Percentiles rank a stretch among this genome's conserved stretches.
Conservation (phyloP, 2,329 filamentous ascomycete species). For the Thielaviopsis musarum region DNA sequence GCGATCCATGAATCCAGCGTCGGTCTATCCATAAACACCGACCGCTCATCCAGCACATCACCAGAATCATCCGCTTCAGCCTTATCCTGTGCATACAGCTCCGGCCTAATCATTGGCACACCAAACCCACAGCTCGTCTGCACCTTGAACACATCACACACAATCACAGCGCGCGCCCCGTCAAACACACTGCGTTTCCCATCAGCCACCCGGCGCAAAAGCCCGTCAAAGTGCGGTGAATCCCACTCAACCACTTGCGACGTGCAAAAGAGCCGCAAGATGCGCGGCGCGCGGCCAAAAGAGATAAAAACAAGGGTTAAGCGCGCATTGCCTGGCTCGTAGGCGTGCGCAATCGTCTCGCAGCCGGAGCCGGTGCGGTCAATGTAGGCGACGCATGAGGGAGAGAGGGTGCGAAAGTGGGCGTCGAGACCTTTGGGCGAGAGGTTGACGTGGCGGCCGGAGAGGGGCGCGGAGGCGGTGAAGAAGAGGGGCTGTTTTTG, state of each 20-base stretch:
- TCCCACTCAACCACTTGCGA: slow-evolving; percentile 44
- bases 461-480: slow-evolving; percentile 52
- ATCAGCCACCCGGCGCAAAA: slow-evolving; percentile 28
- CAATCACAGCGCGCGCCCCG: slow-evolving; percentile 42
- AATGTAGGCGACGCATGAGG: slow-evolving; percentile 50
- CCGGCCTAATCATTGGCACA: slow-evolving; percentile 35
- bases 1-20: slow-evolving; percentile 36
- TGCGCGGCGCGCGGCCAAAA: slow-evolving; percentile 41
- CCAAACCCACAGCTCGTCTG: slow-evolving; percentile 52
- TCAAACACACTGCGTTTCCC: slow-evolving; percentile 23
- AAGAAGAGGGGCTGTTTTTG: slow-evolving; percentile 57
- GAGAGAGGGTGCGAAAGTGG: slow-evolving; percentile 43
- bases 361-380: slow-evolving; percentile 60
- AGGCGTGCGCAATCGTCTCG: slow-evolving; percentile 60
- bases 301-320: slow-evolving; percentile 60
- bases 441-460: slow-evolving; percentile 55
- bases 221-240: slow-evolving; percentile 28
- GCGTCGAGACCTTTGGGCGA: slow-evolving; percentile 55
- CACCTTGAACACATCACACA: slow-evolving; percentile 45
- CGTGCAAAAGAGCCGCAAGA: slow-evolving; percentile 46
- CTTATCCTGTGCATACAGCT: slow-evolving; percentile 18
- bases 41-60: slow-evolving; percentile 18
- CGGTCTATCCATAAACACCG: slow-evolving; percentile 35
- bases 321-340: slow-evolving; percentile 49
- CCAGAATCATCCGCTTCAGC: slow-evolving; percentile 5